Evolutionary conservation across 2,329 filamentous ascomycete genomes (phyloP), one percentile per base, ranked within the genome.

Genomic region (Tetracladium maxilliforme): DNA sequence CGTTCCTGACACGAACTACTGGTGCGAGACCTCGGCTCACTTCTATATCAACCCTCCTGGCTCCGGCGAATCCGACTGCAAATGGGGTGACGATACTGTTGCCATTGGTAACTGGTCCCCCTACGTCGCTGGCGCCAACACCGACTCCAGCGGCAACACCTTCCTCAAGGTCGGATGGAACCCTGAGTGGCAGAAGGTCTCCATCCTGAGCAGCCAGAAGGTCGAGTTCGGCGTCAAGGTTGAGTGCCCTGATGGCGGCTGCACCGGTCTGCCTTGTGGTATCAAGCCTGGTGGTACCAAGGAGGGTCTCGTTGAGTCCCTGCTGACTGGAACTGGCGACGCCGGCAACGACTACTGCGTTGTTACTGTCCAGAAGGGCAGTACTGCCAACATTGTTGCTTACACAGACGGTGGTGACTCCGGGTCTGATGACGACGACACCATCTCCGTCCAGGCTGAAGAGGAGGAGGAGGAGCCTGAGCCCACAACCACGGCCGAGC

Each of bases 31-130:
- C 9, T 67, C 78, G 30, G 75, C 80, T 30, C 80, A 87, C 47
- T 84, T 66, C 50, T 86, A 86, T 42, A 68, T 86, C 54, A 86
- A 86, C 51, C 64, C 74, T 16, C 80, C 79, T 17, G 79, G 80
- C 32, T 39, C 44, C 15, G 54, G 62, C 6, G 53, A 56, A 5
- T 61, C 70, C 24, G 78, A 66, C 25, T 87, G 80, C 45, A 49
- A 75, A 29, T 86, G 80, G 80, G 77, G 80, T 30, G 64, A 64
- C 22, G 57, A 57, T 7, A 53, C 55, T 20, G 58, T 71, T 33
- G 61, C 75, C 2, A 49, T 70, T 36, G 80, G 79, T 24, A 86
- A 86, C 54, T 86, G 80, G 80, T 59, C 66, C 25, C 71, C 77
- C 3, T 87, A 73, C 41, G 78, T 84, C 34, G 73, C 74, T 10